phyloP scores from a whole-genome alignment of 1,284 basidiomycete genomes.

The Anthracocystis setariae region DNA sequence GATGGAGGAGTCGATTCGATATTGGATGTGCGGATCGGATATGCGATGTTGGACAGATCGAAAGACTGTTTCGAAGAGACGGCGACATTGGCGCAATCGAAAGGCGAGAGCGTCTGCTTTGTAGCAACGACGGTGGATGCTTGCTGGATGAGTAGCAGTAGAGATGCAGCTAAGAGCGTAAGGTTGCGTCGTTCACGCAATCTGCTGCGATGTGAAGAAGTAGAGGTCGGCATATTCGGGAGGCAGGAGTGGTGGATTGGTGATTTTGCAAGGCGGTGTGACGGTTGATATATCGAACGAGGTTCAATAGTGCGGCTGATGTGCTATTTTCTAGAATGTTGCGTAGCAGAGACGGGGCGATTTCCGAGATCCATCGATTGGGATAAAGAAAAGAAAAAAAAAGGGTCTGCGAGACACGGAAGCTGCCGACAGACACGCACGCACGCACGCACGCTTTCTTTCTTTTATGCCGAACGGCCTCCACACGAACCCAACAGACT shows the following conservation, averaged over 20 bases:
- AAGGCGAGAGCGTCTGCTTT: constrained; percentile 42
- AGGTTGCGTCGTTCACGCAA: constrained; percentile 4
- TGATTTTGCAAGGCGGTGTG: neutral
- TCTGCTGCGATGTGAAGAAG: constrained; percentile 6
- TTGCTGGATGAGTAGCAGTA: constrained; percentile 15
- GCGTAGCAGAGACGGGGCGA: constrained; percentile 3
- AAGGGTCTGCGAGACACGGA: no score
- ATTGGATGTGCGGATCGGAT: constrained; percentile 44
- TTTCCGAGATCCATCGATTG: constrained; percentile 10
- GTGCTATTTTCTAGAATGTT: no score
- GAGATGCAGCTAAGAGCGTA: constrained; percentile 12
- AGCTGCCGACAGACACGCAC: no score
- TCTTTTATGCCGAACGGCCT: constrained; percentile 6
- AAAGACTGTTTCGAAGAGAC: constrained; percentile 37
- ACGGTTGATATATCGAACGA: no score
- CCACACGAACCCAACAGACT: constrained; percentile 8
- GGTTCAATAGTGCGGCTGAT: no score
- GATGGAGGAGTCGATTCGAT: constrained; percentile 43
- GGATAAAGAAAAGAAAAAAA: constrained; percentile 3
- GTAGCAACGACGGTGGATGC: constrained; percentile 10
- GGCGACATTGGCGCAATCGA: constrained; percentile 42
- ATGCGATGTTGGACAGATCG: constrained; percentile 45
- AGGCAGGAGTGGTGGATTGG: neutral
- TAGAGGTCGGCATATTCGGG: constrained; percentile 10
- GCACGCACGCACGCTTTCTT: neutral